Conservation (phyloP, 148 eudicot species). For the Rheum nobile region DNA sequence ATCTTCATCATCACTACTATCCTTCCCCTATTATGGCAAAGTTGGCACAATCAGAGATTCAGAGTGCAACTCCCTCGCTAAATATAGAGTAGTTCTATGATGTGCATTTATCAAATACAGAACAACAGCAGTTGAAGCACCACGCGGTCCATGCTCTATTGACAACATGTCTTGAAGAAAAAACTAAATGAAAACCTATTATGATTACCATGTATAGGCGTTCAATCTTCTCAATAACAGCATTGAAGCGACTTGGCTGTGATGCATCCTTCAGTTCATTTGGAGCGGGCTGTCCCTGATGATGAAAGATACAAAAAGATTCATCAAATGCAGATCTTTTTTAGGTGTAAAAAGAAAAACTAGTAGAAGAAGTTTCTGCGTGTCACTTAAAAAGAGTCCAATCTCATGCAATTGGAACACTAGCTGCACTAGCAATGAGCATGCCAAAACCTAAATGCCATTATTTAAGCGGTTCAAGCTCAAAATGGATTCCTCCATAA, state of each 20-base stretch:
- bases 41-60: background rate
- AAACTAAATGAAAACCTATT: background rate
- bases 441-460: background rate
- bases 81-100: background rate
- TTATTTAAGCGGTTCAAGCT: background rate
- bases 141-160: too few species aligned
- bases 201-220: conserved; percentile 74
- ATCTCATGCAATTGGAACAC: background rate
- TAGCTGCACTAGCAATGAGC: background rate
- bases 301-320: conserved; percentile 2
- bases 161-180: background rate
- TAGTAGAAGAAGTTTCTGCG: background rate
- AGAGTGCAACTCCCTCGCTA: background rate
- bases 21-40: conserved; percentile 46
- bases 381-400: background rate
- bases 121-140: background rate
- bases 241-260: conserved; percentile 60
- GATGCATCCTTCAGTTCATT: conserved; percentile 53
- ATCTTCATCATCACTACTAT: conserved; percentile 94
- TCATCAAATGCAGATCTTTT: background rate
- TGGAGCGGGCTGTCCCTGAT: conserved; percentile 42
- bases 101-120: background rate
- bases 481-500: background rate
- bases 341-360: background rate
- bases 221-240: conserved; percentile 90